Evolutionary conservation across 1,284 basidiomycete species (phyloP), one percentile per base, ranked within the genome.

Genomic region (Bondarzewia mesenterica): DNA sequence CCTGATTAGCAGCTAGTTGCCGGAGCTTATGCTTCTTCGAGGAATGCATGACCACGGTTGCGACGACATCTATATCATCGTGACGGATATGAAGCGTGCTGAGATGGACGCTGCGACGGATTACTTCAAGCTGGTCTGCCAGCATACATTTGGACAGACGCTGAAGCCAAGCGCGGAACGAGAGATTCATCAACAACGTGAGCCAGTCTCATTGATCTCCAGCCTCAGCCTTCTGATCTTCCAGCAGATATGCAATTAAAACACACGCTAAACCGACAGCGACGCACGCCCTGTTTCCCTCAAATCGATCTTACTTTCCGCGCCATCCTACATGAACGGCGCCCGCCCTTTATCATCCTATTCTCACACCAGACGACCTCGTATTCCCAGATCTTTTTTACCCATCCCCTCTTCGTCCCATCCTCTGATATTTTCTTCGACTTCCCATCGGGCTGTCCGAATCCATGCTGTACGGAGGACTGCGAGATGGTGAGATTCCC

Each of bases 401-500:
- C 84, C 0, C 75, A 85, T 57, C 69, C 72, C 18, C 68, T 74
- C 26, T 85, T 77, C 59, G 83, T 86, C 47, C 83, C 83, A n/a
- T 71, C 80, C 23, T 72, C 77, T 56, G 78, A 82, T 32, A 75
- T 85, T 39, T 86, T 81, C 63, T 78, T 76, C 61, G 82, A 86
- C 61, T 84, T 84, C 55, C 83, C 83, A 1, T 82, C 78, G 5
- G 84, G 83, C 18, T 86, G 84, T 54, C 82, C 81, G 23, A 86
- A 85, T 52, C 82, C 80, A 2, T 81, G 78, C 55, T 86, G 83
- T 60, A 82, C 76, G 27, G 84, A 86, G 54, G 82, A 86, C 59
- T 86, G 84, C 60, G 84, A 86, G 64, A 83, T 86, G 75, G 80
- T 86, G 55, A 77, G 84, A 42, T 86, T 86, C 56, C 83, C 83